Conservation (phyloP, 257 asterid genomes). For the Scutellaria galericulata region DNA sequence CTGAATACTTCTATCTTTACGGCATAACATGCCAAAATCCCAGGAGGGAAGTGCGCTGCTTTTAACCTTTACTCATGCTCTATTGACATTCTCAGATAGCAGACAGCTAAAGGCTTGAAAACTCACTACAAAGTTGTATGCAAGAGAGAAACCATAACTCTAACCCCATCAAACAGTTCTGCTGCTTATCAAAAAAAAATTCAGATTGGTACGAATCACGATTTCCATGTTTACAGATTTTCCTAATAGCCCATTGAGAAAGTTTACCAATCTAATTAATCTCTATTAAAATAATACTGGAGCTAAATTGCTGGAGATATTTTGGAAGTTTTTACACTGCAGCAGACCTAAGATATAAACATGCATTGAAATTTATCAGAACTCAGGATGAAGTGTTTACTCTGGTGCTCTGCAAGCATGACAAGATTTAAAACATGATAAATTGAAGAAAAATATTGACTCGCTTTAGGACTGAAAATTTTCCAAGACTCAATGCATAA, state of each 20-base stretch:
- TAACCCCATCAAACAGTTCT: background rate
- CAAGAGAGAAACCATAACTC: background rate
- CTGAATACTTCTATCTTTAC: background rate
- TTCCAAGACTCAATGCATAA: too few relatives aligned
- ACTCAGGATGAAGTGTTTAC: too few relatives aligned
- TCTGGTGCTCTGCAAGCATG: too few relatives aligned
- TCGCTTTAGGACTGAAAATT: too few relatives aligned
- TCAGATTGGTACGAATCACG: background rate
- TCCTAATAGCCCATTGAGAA: slow-evolving; percentile 1
- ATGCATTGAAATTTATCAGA: too few relatives aligned
- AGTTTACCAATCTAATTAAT: background rate
- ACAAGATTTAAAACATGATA: too few relatives aligned
- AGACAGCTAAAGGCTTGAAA: background rate
- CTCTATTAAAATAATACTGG: too few relatives aligned
- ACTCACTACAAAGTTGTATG: background rate
- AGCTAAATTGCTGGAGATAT: too few relatives aligned
- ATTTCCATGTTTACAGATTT: background rate
- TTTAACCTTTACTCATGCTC: background rate
- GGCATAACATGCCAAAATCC: background rate
- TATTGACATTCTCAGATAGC: background rate
- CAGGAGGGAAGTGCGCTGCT: background rate
- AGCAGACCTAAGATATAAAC: too few relatives aligned
- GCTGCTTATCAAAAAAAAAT: slow-evolving; percentile 7
- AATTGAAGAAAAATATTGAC: too few relatives aligned
- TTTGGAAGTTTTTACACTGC: too few relatives aligned